phyloP scores from a whole-genome alignment of 805 yeast genomes.

The Maudiozyma pseudohumilis region DNA sequence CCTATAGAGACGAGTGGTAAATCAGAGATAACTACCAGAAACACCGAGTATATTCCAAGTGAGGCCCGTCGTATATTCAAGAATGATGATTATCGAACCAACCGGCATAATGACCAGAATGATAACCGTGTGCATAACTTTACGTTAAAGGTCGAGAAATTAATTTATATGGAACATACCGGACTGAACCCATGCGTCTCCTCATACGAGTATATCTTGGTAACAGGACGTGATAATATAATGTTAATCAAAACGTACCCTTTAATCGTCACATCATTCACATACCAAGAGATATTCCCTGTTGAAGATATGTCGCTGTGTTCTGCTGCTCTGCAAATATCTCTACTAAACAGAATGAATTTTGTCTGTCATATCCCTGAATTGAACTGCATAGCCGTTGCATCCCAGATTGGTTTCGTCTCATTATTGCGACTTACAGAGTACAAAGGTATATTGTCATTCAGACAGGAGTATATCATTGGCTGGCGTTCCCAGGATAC shows the following conservation, averaged over 20 bases:
- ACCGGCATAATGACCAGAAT: conserved; percentile 4
- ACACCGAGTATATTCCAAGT: no score
- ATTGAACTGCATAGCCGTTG: conserved; percentile 20
- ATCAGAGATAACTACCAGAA: no score
- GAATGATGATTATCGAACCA: not conserved
- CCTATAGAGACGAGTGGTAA: no score
- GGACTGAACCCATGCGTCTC: no score
- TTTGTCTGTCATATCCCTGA: conserved; percentile 19
- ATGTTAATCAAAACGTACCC: conserved; percentile 17
- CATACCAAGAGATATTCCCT: conserved; percentile 18
- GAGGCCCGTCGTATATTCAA: no score
- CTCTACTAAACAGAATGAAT: conserved; percentile 11
- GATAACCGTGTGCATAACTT: conserved; percentile 15
- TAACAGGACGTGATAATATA: conserved; percentile 10
- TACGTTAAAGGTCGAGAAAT: conserved; percentile 10
- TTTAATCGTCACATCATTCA: conserved; percentile 16
- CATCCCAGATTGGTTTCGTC: conserved; percentile 19
- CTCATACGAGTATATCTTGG: no score
- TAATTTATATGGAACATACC: conserved; percentile 9
- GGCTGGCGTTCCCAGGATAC: conserved; percentile 22
- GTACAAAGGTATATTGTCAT: conserved; percentile 21
- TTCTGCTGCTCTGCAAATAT: not conserved
- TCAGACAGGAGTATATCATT: conserved; percentile 22
- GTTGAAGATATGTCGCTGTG: conserved; percentile 9
- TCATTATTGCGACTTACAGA: conserved; percentile 22